Conservation (phyloP, 2,329 filamentous ascomycete species). For the Pyrenophora teres region DNA sequence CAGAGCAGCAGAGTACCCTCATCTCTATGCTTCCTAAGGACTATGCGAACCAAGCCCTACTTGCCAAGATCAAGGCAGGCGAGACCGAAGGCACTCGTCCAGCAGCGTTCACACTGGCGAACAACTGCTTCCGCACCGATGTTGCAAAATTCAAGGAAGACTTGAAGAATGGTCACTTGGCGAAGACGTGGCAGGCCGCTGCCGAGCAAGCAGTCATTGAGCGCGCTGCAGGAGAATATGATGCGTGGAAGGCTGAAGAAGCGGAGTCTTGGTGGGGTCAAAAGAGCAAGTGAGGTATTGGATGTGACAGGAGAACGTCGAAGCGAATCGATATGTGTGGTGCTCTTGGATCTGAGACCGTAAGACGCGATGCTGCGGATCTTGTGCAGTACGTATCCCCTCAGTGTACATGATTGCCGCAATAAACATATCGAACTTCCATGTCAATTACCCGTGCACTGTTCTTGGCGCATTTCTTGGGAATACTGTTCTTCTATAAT, state of each 20-base stretch:
- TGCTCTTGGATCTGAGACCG: too few species aligned
- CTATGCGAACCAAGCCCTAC: constrained; percentile 18
- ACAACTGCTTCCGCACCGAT: constrained; percentile 57
- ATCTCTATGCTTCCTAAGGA: constrained; percentile 32
- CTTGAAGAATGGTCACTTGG: constrained; percentile 59
- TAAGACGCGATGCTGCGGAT: too few species aligned
- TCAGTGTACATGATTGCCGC: neutral
- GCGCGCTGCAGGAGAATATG: constrained; percentile 60
- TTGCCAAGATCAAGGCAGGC: constrained; percentile 19
- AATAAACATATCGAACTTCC: neutral
- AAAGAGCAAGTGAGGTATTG: constrained; percentile 48
- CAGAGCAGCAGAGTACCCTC: constrained; percentile 26
- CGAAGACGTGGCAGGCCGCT: constrained; percentile 61
- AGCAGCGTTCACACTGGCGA: constrained; percentile 34
- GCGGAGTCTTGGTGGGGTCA: constrained; percentile 64
- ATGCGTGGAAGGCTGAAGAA: constrained; percentile 60
- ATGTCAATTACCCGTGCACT: too few species aligned
- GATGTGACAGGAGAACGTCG: too few species aligned
- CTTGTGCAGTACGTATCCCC: neutral
- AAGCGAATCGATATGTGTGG: too few species aligned
- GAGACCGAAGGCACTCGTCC: constrained; percentile 26
- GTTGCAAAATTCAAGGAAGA: constrained; percentile 62
- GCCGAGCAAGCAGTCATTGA: constrained; percentile 59
- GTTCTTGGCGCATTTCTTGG: too few species aligned
- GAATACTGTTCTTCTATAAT: too few species aligned